Evolutionary conservation across 2,329 filamentous ascomycete species (phyloP), one percentile per base, ranked within the genome.

Genomic region (Ophiostoma tasmaniense): DNA sequence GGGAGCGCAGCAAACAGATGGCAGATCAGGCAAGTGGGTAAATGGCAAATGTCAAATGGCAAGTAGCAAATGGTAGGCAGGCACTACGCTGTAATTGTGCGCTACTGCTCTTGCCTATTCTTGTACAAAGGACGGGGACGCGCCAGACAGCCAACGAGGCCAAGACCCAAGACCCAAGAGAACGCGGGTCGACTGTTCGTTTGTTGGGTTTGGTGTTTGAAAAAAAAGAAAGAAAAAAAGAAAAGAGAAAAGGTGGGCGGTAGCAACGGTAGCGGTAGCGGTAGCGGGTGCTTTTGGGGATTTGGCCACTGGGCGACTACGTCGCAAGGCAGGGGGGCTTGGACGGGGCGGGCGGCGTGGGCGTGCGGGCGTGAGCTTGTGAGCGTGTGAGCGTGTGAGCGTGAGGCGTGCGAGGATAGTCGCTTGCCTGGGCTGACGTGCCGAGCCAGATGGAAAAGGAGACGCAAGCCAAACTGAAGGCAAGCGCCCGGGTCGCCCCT

Each of bases 241-340:
- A 11, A 25, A 10, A 55, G n/a, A 17, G 50, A 13, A 55, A 13
- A 17, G 50, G n/a, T 25, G 50, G 55, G 55, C 55, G 55, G 55
- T 61, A 61, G 55, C 55, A 28, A 11, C 22, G 55, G 25, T 28
- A 61, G 55, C 55, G 55, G 55, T 61, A 61, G 55, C 55, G 55
- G 55, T 61, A 61, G 55, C 61, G 68, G 66, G 67, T 59, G 52
- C 68, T 61, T n/a, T 45, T 5, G 42, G 42, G 42, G 42, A 8
- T 6, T 45, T 45, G 17, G 42, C 42, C 42, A 45, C 42, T 45
- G 20, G 42, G 42, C 42, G 42, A 45, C 64, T 66, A 30, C 37
- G 37, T 39, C 37, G 61, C 45, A 65, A 30, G 35, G 42, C 64
- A 64, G 64, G 65, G 52, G 68, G 33, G 52, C 14, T 35, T 22